Evolutionary conservation across 352 stramenopile genomes (phyloP), one percentile per base, ranked within the genome.

Genomic region (Phytophthora foliorum): DNA sequence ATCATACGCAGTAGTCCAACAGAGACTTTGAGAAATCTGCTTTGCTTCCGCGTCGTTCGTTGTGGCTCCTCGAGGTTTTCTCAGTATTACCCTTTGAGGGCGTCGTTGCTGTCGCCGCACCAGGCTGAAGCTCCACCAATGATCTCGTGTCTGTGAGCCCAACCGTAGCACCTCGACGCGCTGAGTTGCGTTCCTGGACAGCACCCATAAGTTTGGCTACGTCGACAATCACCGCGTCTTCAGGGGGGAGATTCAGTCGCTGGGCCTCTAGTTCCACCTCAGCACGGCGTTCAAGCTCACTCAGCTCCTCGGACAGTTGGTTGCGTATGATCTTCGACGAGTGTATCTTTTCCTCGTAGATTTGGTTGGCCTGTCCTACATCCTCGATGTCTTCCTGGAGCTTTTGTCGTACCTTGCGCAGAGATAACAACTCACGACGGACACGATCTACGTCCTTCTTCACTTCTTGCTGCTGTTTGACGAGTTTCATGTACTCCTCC

Each of bases 401-500:
- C 42, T 91, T 92, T 11, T 78, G 70, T 3, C 67, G 46, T 19
- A 93, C 84, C 56, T 90, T 88, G 22, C 75, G 73, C 45, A 92
- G 53, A 1, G 84, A 86, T 21, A 90, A 48, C 24, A 93, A 44
- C 51, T 92, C 86, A 21, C 69, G 81, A 7, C 86, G 80, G 0
- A 90, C 71, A 9, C 69, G 74, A 56, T 93, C 86, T 2, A 93
- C 84, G 11, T 86, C 75, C 9, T 73, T 80, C 27, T 80, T 83
- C 29, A 91, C 72, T n/a, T 86, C 70, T 55, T 83, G 75, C 67
- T 93, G 86, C 22, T 81, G 64, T 1, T 79, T 92, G 39, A 92
- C 72, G 8, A 90, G 69, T 53, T 92, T 93, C 86, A 93, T 93
- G 60, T 79, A 92, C 54, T 93, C 86, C 55, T 91, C 84, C 45